Evolutionary conservation across 345 rosid species (phyloP).

Genomic region (Melaleuca alternifolia): DNA sequence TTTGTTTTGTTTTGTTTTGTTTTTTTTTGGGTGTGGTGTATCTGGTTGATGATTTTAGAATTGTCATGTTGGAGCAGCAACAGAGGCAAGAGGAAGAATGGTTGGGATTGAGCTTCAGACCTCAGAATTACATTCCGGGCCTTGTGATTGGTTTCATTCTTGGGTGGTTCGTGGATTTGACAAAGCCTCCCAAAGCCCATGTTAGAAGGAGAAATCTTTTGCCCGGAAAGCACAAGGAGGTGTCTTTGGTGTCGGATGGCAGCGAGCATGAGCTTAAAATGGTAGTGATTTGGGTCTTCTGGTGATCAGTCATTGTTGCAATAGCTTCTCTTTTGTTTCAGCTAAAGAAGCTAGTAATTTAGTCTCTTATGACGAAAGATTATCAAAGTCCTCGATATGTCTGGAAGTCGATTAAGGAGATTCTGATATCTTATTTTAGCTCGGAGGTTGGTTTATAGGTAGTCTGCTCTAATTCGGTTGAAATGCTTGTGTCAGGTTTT

Average conservation of each 20-base stretch:
- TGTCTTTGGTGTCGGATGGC: constrained; percentile 13
- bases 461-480: neutral
- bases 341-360: neutral
- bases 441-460: accelerated
- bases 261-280: constrained; percentile 61
- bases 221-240: constrained; percentile 39
- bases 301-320: neutral
- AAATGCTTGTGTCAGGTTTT: constrained; percentile 32
- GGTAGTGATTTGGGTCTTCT: constrained; percentile 20
- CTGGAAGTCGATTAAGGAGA: neutral
- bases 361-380: neutral
- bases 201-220: constrained; percentile 45
- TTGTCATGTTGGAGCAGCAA: neutral
- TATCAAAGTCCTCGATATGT: neutral
- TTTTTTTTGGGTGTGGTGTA: neutral
- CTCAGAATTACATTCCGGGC: constrained; percentile 75
- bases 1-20: neutral
- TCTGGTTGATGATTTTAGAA: neutral
- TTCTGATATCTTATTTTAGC: neutral
- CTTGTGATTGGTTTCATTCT: constrained; percentile 70
- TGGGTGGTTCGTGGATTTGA: constrained; percentile 65
- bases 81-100: neutral
- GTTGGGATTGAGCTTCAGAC: constrained; percentile 31
- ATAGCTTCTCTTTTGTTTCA: neutral
- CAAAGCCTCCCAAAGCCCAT: constrained; percentile 27